A percentile compares a stretch with the other conserved stretches of the same genome.
phyloP scores from a whole-genome alignment of 1,139 yeast species.

The Suhomyces chickasaworum region DNA sequence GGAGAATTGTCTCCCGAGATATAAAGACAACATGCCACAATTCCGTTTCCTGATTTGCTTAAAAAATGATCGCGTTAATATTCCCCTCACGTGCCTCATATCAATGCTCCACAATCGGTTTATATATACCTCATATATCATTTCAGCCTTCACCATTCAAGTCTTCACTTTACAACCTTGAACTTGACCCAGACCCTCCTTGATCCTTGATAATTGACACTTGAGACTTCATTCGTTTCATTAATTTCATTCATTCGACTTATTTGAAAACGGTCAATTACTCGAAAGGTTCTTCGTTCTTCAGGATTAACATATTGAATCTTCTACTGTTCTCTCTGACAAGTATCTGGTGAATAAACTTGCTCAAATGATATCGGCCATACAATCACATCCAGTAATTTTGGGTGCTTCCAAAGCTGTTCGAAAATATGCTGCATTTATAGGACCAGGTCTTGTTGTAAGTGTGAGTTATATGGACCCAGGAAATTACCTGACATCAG shows the following conservation, averaged over 20 bases:
- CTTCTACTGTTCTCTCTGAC: too few species aligned
- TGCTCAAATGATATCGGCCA: constrained; percentile 7
- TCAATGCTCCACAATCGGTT: background rate
- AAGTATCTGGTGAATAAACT: too few species aligned
- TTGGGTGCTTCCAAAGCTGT: constrained; percentile 14
- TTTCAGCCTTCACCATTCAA: background rate
- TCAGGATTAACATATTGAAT: too few species aligned
- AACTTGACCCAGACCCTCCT: background rate
- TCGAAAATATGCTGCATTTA: constrained; percentile 56
- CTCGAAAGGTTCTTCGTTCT: too few species aligned
- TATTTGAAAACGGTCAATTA: too few species aligned
- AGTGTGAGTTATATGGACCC: constrained; percentile 83
- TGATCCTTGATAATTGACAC: too few species aligned
- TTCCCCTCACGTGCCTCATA: background rate
- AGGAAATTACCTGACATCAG: constrained; percentile 80
- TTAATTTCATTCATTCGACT: too few species aligned
- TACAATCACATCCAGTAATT: constrained; percentile 2
- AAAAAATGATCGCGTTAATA: background rate
- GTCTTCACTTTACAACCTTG: too few species aligned
- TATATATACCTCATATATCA: background rate
- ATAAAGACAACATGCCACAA: constrained; percentile 3
- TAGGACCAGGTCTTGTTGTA: constrained; percentile 82
- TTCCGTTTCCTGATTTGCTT: constrained; percentile 1
- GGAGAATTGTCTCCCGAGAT: constrained; percentile 4
- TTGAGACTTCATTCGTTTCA: too few species aligned